A percentile compares a stretch with the other conserved stretches of the same genome.
Evolutionary conservation across 179 eudicot species (phyloP).

Genomic region (Corrigiola litoralis): DNA sequence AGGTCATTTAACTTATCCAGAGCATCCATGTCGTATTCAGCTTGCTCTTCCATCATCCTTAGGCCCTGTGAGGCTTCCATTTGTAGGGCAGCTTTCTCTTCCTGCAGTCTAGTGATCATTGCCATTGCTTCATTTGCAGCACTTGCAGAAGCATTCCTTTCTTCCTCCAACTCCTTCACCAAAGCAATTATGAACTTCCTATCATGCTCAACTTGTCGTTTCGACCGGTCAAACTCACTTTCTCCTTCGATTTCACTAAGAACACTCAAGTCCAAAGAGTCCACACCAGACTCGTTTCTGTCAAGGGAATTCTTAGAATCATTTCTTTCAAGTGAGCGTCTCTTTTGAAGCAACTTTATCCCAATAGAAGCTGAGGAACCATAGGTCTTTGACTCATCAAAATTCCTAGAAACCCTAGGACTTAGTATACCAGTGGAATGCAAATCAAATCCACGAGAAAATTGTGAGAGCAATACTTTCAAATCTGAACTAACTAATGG

Average conservation of each 20-base stretch:
- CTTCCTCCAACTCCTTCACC: slow-evolving; percentile 89
- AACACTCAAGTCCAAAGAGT: slow-evolving; percentile 65
- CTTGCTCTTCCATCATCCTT: slow-evolving; percentile 98
- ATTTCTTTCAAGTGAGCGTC: slow-evolving; percentile 79
- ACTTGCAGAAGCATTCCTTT: slow-evolving; percentile 84
- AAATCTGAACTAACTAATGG: slow-evolving; percentile 55
- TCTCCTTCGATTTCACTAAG: slow-evolving; percentile 91
- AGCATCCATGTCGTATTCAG: slow-evolving; percentile 83
- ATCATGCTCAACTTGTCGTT: slow-evolving; percentile 85
- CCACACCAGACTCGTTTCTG: slow-evolving; percentile 38
- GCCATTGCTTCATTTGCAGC: slow-evolving; percentile 97
- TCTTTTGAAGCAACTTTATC: slow-evolving; percentile 57
- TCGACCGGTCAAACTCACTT: slow-evolving; percentile 55
- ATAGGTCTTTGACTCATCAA: slow-evolving; percentile 48
- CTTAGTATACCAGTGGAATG: slow-evolving; percentile 44
- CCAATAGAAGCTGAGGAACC: slow-evolving; percentile 43
- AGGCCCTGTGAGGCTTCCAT: slow-evolving; percentile 91
- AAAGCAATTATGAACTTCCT: slow-evolving; percentile 53
- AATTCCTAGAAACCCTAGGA: slow-evolving; percentile 55
- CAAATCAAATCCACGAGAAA: slow-evolving; percentile 64
- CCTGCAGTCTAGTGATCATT: slow-evolving; percentile 91
- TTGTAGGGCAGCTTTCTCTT: slow-evolving; percentile 87
- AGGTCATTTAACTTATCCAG: slow-evolving; percentile 67
- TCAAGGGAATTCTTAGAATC: slow-evolving; percentile 58
- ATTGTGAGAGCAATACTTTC: slow-evolving; percentile 68